Evolutionary conservation across 1,284 basidiomycete species (phyloP).

Genomic region (Schizopora paradoxa): DNA sequence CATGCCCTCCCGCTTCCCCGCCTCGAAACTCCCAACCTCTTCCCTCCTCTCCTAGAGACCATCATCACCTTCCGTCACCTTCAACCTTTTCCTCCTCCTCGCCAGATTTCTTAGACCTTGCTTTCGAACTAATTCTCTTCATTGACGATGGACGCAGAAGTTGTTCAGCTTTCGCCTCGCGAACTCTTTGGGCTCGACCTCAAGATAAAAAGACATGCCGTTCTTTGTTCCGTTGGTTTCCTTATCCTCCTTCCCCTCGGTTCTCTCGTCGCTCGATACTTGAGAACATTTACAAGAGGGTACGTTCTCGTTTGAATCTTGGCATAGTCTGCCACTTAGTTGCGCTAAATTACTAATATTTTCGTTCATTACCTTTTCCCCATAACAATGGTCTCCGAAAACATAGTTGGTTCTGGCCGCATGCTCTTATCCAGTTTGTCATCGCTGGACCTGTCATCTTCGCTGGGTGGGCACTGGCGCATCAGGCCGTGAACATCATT

Average conservation of each 20-base stretch:
- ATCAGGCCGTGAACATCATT: constrained; percentile 31
- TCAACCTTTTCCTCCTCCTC: neutral
- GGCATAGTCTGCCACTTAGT: no score
- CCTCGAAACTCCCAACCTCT: neutral
- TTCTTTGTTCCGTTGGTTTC: constrained; percentile 49
- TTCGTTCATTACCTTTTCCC: neutral
- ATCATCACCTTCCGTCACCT: neutral
- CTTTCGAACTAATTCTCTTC: constrained; percentile 1
- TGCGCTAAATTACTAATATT: no score
- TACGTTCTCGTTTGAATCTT: no score
- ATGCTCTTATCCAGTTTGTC: constrained; percentile 42
- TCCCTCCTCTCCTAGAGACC: neutral
- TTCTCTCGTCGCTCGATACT: constrained; percentile 49
- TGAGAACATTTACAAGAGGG: constrained; percentile 44
- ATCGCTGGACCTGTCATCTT: constrained; percentile 45
- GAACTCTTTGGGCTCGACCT: constrained; percentile 14
- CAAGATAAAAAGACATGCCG: constrained; percentile 41
- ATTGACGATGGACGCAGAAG: neutral
- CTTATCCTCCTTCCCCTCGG: constrained; percentile 57
- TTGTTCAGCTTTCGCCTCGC: no score
- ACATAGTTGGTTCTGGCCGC: constrained; percentile 50
- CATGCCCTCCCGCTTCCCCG: neutral
- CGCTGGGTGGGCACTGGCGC: constrained; percentile 41
- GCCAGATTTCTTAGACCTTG: constrained; percentile 1
- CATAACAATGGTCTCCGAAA: neutral